Conservation (phyloP, 371 early-diverging fungal species). For the Mucor irregularis region DNA sequence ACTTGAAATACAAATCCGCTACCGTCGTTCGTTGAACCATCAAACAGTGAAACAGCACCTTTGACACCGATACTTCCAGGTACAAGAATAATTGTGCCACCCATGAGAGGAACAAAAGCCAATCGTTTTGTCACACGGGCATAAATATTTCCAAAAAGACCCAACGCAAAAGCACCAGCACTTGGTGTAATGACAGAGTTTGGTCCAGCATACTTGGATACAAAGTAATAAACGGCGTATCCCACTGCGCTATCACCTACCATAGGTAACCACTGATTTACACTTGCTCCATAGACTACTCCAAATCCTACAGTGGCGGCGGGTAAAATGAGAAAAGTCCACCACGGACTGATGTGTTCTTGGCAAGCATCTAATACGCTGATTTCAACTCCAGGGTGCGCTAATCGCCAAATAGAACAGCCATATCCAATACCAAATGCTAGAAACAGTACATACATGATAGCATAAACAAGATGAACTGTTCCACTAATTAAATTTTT, state of each 20-base stretch:
- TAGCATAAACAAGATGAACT: slow-evolving; percentile 70
- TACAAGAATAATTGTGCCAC: slow-evolving; percentile 39
- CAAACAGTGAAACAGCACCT: slow-evolving; percentile 37
- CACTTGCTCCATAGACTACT: slow-evolving; percentile 32
- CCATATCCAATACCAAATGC: slow-evolving; percentile 80
- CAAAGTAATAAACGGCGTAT: slow-evolving; percentile 35
- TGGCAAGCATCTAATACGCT: slow-evolving; percentile 22
- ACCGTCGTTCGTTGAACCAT: slow-evolving; percentile 27
- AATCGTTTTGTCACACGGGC: slow-evolving; percentile 27
- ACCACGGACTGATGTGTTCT: slow-evolving; percentile 30
- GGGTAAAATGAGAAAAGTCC: slow-evolving; percentile 34
- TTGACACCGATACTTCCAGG: slow-evolving; percentile 44
- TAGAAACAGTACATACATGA: slow-evolving; percentile 73
- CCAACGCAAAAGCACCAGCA: slow-evolving; percentile 39
- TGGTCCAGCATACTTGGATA: slow-evolving; percentile 18
- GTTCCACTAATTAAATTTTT: slow-evolving; percentile 82
- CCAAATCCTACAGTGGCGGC: slow-evolving; percentile 26
- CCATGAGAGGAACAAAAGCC: slow-evolving; percentile 39
- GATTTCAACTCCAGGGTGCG: slow-evolving; percentile 12
- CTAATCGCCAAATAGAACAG: slow-evolving; percentile 33
- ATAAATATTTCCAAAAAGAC: slow-evolving; percentile 36
- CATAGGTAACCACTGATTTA: slow-evolving; percentile 28
- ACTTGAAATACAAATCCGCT: slow-evolving; percentile 37
- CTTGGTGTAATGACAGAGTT: slow-evolving; percentile 34
- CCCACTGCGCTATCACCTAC: slow-evolving; percentile 28